Conservation (phyloP, 768 basidiomycete species). For the Tylopilus sp. region DNA sequence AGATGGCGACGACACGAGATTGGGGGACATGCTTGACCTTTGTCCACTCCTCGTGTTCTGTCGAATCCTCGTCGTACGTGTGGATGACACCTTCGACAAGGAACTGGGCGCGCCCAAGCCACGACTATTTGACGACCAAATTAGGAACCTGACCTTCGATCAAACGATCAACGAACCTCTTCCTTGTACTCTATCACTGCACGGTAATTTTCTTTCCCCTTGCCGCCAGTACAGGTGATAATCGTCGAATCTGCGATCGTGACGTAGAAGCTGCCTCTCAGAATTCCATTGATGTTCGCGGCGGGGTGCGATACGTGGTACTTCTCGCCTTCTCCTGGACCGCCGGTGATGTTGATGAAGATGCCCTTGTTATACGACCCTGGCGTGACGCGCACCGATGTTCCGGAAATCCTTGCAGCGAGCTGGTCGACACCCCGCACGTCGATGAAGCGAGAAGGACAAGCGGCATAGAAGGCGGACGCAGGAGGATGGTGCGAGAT, state of each 20-base stretch:
- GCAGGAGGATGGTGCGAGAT: constrained; percentile 97
- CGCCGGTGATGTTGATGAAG: constrained; percentile 74
- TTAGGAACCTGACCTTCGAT: not conserved
- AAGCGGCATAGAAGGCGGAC: constrained; percentile 76
- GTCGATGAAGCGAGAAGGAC: constrained; percentile 70
- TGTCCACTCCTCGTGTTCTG: constrained; percentile 68
- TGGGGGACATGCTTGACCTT: constrained; percentile 89
- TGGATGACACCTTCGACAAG: constrained; percentile 87
- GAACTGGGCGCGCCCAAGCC: constrained; percentile 88
- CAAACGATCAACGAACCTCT: constrained; percentile 57
- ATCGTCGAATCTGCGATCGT: constrained; percentile 79
- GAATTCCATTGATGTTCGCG: constrained; percentile 86
- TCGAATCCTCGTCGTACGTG: constrained; percentile 64
- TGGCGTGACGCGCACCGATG: constrained; percentile 76
- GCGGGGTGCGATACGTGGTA: constrained; percentile 90
- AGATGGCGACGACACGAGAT: constrained; percentile 68
- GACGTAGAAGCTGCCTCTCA: constrained; percentile 89
- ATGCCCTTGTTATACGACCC: constrained; percentile 88
- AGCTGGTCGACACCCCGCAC: constrained; percentile 90
- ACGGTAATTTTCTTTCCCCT: constrained; percentile 59
- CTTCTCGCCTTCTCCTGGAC: constrained; percentile 68
- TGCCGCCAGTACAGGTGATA: constrained; percentile 76
- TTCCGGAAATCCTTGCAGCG: constrained; percentile 86
- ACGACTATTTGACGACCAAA: constrained; percentile 48
- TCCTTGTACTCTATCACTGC: constrained; percentile 94